Percentiles rank a stretch among this genome's conserved stretches.
Conservation (phyloP, 768 basidiomycete species). For the Termitomyces sp. region DNA sequence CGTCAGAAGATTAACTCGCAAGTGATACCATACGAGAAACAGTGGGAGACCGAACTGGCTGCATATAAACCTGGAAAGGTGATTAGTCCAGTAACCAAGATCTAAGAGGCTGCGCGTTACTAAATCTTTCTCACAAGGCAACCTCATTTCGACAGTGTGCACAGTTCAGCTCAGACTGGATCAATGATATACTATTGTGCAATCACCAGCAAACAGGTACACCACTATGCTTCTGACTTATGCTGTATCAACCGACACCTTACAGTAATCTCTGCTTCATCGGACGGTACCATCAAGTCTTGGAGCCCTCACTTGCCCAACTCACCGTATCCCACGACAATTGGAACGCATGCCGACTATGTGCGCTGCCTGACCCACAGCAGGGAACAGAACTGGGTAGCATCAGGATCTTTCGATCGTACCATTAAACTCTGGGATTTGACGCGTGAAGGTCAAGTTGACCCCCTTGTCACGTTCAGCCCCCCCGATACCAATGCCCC, state of each 20-base stretch:
- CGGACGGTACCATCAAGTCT: conserved; percentile 90
- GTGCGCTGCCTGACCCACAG: conserved; percentile 77
- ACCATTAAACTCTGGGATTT: conserved; percentile 96
- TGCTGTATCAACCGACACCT: conserved; percentile 4
- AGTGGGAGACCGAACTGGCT: conserved; percentile 75
- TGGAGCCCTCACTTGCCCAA: conserved; percentile 80
- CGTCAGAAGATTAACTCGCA: conserved; percentile 33
- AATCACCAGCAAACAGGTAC: conserved; percentile 85
- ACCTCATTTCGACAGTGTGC: conserved; percentile 81
- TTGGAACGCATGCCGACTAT: conserved; percentile 83
- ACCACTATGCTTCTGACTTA: conserved; percentile 16
- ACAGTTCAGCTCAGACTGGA: conserved; percentile 92
- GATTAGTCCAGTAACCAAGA: neutral
- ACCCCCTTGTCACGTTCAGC: conserved; percentile 59
- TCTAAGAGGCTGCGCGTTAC: neutral
- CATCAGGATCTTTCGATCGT: conserved; percentile 92
- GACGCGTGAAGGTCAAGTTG: conserved; percentile 28
- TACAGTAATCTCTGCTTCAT: conserved; percentile 86
- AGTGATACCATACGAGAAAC: conserved; percentile 57
- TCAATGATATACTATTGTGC: conserved; percentile 90
- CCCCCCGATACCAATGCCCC: conserved; percentile 62
- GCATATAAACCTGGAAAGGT: conserved; percentile 46
- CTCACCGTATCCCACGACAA: conserved; percentile 54
- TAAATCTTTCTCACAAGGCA: conserved; percentile 26
- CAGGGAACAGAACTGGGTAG: conserved; percentile 81